phyloP scores from a whole-genome alignment of 345 rosid genomes.

The Eutrema yunnanense region DNA sequence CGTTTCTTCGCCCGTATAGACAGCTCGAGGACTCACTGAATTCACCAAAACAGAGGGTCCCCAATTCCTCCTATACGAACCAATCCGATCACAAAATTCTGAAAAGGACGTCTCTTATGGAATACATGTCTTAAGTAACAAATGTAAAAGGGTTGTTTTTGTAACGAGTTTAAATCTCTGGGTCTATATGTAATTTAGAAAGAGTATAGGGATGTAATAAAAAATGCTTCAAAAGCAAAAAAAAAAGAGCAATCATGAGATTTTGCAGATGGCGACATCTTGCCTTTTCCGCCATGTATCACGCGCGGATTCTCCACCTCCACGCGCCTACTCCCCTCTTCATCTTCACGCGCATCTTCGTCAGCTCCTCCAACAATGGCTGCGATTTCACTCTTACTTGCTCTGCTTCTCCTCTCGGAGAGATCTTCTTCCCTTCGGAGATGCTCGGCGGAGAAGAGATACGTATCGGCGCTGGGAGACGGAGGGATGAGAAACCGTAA shows the following conservation, averaged over 20 bases:
- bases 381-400: background rate
- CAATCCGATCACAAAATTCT: background rate
- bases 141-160: background rate
- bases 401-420: slow-evolving; percentile 1
- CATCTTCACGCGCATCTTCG: background rate
- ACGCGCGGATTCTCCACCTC: background rate
- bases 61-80: background rate
- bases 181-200: background rate
- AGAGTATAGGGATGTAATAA: background rate
- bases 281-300: background rate
- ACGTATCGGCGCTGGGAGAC: slow-evolving; percentile 47
- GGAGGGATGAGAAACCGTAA: slow-evolving; percentile 48
- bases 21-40: background rate
- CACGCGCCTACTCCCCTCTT: background rate
- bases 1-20: background rate
- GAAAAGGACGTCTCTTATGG: background rate
- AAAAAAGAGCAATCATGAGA: background rate
- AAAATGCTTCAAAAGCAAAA: background rate
- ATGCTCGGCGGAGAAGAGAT: background rate
- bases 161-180: rapidly evolving
- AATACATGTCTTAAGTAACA: too few species aligned
- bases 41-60: background rate
- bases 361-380: background rate
- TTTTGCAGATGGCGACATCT: background rate
- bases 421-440: background rate